A percentile compares a stretch with the other conserved stretches of the same genome.
Evolutionary conservation across 2,329 filamentous ascomycete species (phyloP).

Genomic region (Beauveria scarabaeidicola): DNA sequence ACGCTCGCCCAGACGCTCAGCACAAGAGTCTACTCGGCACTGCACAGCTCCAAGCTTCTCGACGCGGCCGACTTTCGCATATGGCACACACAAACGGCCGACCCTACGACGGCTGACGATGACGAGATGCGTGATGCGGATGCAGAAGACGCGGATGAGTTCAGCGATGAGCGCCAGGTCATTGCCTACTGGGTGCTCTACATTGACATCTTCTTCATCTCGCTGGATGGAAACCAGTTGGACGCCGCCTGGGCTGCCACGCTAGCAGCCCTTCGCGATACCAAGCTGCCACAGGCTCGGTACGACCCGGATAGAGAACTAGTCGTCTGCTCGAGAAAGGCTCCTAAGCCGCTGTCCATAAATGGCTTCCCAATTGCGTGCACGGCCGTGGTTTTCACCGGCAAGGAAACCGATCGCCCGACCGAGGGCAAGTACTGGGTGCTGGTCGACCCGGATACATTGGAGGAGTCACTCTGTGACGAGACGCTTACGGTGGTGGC

Average conservation of each 20-base stretch:
- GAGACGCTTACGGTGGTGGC: constrained; percentile 80
- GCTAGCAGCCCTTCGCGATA: constrained; percentile 70
- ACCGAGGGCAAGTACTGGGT: constrained; percentile 57
- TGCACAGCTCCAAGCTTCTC: constrained; percentile 64
- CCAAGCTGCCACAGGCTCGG: constrained; percentile 65
- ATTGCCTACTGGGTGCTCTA: constrained; percentile 94
- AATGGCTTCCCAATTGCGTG: constrained; percentile 63
- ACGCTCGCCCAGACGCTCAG: constrained; percentile 77
- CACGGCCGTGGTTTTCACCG: constrained; percentile 71
- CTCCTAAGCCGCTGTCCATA: constrained; percentile 50
- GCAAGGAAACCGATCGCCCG: constrained; percentile 42
- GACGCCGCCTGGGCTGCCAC: constrained; percentile 85
- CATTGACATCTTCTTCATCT: constrained; percentile 91
- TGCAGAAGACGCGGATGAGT: constrained; percentile 27
- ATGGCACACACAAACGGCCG: constrained; percentile 48
- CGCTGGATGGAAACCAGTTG: constrained; percentile 83
- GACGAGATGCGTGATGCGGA: constrained; percentile 29
- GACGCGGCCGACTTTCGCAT: constrained; percentile 63
- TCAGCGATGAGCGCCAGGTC: constrained; percentile 33
- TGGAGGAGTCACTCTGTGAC: constrained; percentile 78
- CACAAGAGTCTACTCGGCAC: constrained; percentile 66
- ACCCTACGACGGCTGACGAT: constrained; percentile 39
- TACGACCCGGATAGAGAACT: constrained; percentile 79
- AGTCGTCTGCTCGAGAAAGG: constrained; percentile 61
- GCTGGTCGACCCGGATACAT: constrained; percentile 77